Conservation (phyloP, 2,329 filamentous ascomycete species). For the Westerdykella ornata region DNA sequence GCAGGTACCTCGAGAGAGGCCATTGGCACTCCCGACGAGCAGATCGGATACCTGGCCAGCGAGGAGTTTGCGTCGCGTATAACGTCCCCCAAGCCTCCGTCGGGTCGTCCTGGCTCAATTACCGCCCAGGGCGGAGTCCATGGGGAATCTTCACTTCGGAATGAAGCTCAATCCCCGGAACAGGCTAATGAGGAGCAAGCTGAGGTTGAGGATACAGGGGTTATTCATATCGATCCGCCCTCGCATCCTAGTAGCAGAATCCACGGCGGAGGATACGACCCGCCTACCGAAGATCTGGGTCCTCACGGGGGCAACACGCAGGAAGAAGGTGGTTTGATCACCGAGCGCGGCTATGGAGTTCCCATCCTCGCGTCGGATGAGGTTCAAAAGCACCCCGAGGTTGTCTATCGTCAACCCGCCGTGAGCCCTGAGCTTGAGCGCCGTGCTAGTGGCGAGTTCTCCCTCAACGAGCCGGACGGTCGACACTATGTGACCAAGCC, state of each 20-base stretch:
- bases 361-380: slow-evolving; percentile 90
- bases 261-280: slow-evolving; percentile 46
- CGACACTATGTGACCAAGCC: slow-evolving; percentile 44
- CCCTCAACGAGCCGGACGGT: slow-evolving; percentile 38
- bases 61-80: slow-evolving; percentile 78
- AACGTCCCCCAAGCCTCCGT: slow-evolving; percentile 57
- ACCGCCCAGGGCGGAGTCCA: slow-evolving; percentile 38
- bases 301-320: slow-evolving; percentile 41
- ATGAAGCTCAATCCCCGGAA: slow-evolving; percentile 44
- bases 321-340: slow-evolving; percentile 46
- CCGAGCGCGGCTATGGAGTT: slow-evolving; percentile 58
- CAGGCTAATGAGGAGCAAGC: slow-evolving; percentile 43
- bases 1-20: slow-evolving; percentile 59
- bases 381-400: slow-evolving; percentile 63
- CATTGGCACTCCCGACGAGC: slow-evolving; percentile 75
- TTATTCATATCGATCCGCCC: slow-evolving; percentile 74
- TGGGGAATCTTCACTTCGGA: slow-evolving; percentile 48
- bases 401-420: slow-evolving; percentile 68
- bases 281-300: slow-evolving; percentile 48
- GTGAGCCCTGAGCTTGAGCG: slow-evolving; percentile 63
- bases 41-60: slow-evolving; percentile 79
- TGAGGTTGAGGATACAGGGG: slow-evolving; percentile 44
- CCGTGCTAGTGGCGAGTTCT: slow-evolving; percentile 50
- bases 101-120: slow-evolving; percentile 41
- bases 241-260: slow-evolving; percentile 41